These are phyloP conservation scores for Casaregolazyma lundiana DNA, from an alignment of 1,139 yeast genomes.

Conservation along the genomic window DNA sequence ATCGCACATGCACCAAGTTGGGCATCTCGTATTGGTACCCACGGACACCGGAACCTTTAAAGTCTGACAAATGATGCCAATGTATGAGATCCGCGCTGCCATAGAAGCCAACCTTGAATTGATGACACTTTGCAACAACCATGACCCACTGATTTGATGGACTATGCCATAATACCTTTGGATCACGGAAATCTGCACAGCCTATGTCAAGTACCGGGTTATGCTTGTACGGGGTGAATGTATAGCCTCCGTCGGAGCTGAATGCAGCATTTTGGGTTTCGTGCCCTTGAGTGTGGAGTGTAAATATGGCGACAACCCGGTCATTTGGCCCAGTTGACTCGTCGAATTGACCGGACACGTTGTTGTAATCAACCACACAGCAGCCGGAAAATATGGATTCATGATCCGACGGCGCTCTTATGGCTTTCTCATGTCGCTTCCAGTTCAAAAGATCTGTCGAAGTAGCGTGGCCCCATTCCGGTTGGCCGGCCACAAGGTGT, in stretches of 20 bases:
- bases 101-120: slow-evolving; percentile 33
- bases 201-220: slow-evolving; percentile 36
- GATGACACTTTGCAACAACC: slow-evolving; percentile 35
- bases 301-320: slow-evolving; percentile 38
- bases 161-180: slow-evolving; percentile 39
- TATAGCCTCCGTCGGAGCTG: slow-evolving; percentile 37
- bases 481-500: slow-evolving; percentile 29
- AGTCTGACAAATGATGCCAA: slow-evolving; percentile 34
- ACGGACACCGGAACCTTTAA: slow-evolving; percentile 30
- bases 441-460: slow-evolving; percentile 35
- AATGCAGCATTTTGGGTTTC: slow-evolving; percentile 36
- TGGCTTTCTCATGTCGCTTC: slow-evolving; percentile 33
- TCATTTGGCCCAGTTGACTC: slow-evolving; percentile 28
- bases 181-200: slow-evolving; percentile 37
- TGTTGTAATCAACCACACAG: slow-evolving; percentile 35
- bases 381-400: slow-evolving; percentile 37
- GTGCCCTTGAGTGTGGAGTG: slow-evolving; percentile 24
- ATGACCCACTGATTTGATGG: slow-evolving; percentile 35
- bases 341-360: slow-evolving; percentile 37
- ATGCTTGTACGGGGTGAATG: slow-evolving; percentile 29
- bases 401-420: slow-evolving; percentile 26
- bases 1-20: background rate
- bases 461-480: slow-evolving; percentile 39
- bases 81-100: slow-evolving; percentile 31
- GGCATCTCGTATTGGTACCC: slow-evolving; percentile 34